phyloP scores from a whole-genome alignment of 2,329 filamentous ascomycete species.

The Purpureocillium takamizusanense region DNA sequence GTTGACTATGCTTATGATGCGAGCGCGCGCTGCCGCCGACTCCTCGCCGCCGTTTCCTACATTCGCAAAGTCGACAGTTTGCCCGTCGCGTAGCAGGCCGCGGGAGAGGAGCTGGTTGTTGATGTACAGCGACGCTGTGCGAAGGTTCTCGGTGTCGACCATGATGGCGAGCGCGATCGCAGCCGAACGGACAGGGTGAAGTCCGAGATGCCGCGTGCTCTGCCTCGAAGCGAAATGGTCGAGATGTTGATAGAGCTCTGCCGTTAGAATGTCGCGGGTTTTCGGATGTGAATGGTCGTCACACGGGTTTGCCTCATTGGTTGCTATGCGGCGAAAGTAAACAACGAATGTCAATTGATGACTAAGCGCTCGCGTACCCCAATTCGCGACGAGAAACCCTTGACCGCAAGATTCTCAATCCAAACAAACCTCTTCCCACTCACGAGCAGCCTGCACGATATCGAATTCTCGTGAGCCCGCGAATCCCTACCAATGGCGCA shows the following conservation, averaged over 20 bases:
- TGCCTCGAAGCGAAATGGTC: neutral
- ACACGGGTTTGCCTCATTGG: constrained; percentile 9
- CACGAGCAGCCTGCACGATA: too few species aligned
- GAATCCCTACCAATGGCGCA: too few species aligned
- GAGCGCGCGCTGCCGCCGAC: constrained; percentile 59
- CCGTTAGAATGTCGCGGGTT: too few species aligned
- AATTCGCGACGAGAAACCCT: too few species aligned
- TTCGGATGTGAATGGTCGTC: neutral
- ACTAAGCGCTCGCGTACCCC: constrained; percentile 13
- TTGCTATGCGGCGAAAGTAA: constrained; percentile 31
- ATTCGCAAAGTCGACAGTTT: constrained; percentile 73
- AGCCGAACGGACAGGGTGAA: neutral
- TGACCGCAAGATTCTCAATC: too few species aligned
- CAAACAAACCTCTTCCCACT: too few species aligned
- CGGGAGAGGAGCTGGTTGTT: constrained; percentile 63
- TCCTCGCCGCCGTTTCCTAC: constrained; percentile 54
- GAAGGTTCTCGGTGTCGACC: constrained; percentile 53
- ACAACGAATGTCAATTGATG: constrained; percentile 20
- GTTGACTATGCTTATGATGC: constrained; percentile 87
- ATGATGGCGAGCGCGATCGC: constrained; percentile 21
- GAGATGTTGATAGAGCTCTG: too few species aligned
- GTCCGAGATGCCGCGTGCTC: neutral
- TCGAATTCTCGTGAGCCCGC: too few species aligned
- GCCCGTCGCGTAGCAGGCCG: constrained; percentile 57
- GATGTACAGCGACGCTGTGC: constrained; percentile 61